Evolutionary conservation across 352 stramenopile genomes (phyloP).

Genomic region (Globisporangium apiculatum): DNA sequence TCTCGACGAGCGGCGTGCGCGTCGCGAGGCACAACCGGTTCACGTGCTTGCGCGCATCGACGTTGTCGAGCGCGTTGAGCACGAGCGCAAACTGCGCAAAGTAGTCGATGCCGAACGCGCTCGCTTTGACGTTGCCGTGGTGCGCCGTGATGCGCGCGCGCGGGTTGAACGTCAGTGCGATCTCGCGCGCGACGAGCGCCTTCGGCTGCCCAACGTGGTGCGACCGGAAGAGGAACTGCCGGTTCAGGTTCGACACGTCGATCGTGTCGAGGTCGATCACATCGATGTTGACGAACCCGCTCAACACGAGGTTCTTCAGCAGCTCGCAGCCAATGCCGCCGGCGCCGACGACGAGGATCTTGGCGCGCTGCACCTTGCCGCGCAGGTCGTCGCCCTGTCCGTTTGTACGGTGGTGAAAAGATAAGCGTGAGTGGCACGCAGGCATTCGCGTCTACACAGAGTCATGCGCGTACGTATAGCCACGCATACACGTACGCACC

Average conservation of each 20-base stretch:
- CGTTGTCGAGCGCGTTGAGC: conserved; percentile 99
- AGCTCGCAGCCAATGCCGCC: conserved; percentile 99
- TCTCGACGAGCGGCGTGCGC: conserved; percentile 91
- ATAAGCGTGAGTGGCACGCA: too few relatives aligned
- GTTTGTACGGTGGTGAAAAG: too few relatives aligned
- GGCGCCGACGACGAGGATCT: conserved; percentile 95
- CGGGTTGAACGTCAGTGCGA: conserved; percentile 87
- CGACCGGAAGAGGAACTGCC: conserved; percentile 98
- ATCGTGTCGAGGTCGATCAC: conserved; percentile 99
- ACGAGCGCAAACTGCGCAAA: conserved; percentile 96
- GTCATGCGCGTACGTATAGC: neutral
- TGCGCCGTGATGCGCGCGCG: conserved; percentile 86
- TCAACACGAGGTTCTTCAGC: conserved; percentile 98
- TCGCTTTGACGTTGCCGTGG: conserved; percentile 97
- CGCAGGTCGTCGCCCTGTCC: conserved; percentile 48
- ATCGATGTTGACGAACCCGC: conserved; percentile 90
- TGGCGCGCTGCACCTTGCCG: conserved; percentile 66
- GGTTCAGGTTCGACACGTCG: conserved; percentile 99
- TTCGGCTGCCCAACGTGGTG: conserved; percentile 98
- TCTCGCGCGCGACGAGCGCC: conserved; percentile 80
- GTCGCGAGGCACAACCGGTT: conserved; percentile 97
- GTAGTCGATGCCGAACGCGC: conserved; percentile 91
- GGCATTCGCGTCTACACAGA: too few relatives aligned
- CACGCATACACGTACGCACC: conserved; percentile 24
- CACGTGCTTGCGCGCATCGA: conserved; percentile 97